Conservation (phyloP, 78 protist genomes). For the Tieghemostelium lacteum region DNA sequence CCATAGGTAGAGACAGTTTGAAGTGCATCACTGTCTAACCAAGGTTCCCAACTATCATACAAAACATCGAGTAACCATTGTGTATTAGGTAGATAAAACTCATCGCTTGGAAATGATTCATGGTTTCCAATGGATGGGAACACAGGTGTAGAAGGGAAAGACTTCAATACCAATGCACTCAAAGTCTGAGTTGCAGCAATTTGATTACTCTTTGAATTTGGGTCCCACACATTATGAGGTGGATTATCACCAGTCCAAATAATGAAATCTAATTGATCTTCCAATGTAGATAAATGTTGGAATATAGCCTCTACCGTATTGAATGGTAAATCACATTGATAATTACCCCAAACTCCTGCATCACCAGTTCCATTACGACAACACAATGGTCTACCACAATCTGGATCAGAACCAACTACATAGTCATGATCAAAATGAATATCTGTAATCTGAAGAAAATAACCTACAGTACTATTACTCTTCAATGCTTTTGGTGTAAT, state of each 20-base stretch:
- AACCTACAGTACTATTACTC: slow-evolving; percentile 22
- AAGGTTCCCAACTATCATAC: slow-evolving; percentile 37
- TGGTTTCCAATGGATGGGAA: slow-evolving; percentile 69
- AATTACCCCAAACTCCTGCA: slow-evolving; percentile 54
- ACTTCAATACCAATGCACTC: background rate
- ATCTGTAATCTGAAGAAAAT: slow-evolving; percentile 67
- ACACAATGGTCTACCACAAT: slow-evolving; percentile 75
- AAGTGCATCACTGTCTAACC: slow-evolving; percentile 36
- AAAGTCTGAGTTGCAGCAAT: slow-evolving; percentile 21
- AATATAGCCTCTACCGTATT: slow-evolving; percentile 21
- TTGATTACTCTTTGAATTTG: slow-evolving; percentile 16
- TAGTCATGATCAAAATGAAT: slow-evolving; percentile 65
- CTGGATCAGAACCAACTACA: slow-evolving; percentile 54
- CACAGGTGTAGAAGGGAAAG: slow-evolving; percentile 41
- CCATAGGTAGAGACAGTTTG: slow-evolving; percentile 32
- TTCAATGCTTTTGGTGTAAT: background rate
- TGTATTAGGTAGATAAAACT: slow-evolving; percentile 32
- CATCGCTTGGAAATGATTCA: slow-evolving; percentile 63
- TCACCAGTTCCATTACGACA: slow-evolving; percentile 67
- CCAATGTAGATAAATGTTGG: background rate
- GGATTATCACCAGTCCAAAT: slow-evolving; percentile 74
- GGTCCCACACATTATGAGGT: slow-evolving; percentile 65
- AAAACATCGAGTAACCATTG: slow-evolving; percentile 61
- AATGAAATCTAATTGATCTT: slow-evolving; percentile 38
- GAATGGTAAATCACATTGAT: slow-evolving; percentile 58